Percentiles rank a stretch among this genome's conserved stretches.
phyloP scores from a whole-genome alignment of 805 yeast genomes.

The Zygoascus biomembranicola region DNA sequence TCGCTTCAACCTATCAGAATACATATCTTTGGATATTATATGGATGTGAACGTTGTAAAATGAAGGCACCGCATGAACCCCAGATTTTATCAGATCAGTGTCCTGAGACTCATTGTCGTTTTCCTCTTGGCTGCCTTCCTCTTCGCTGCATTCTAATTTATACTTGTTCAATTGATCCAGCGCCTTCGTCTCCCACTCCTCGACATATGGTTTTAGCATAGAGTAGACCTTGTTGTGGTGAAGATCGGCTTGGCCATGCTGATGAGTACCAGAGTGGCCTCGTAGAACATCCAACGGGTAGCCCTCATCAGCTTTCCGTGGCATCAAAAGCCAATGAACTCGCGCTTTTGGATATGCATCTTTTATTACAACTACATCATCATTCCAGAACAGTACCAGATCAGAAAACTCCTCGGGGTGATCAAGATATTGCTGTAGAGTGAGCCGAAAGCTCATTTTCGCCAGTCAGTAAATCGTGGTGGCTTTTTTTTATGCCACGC shows the following conservation, averaged over 20 bases:
- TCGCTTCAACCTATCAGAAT: slow-evolving; percentile 46
- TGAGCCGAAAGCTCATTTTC: slow-evolving; percentile 3
- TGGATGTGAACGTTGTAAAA: slow-evolving; percentile 65
- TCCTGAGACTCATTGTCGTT: slow-evolving; percentile 1
- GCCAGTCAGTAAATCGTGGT: neutral
- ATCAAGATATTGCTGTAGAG: slow-evolving; percentile 39
- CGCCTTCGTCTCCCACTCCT: slow-evolving; percentile 29
- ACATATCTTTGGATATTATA: slow-evolving; percentile 57
- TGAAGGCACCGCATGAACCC: slow-evolving; percentile 67
- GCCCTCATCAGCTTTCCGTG: slow-evolving; percentile 31
- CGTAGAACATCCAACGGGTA: neutral
- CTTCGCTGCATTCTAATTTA: slow-evolving; percentile 6
- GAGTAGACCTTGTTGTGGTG: slow-evolving; percentile 26
- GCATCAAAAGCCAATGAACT: slow-evolving; percentile 54
- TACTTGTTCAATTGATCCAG: slow-evolving; percentile 27
- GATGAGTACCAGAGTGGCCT: slow-evolving; percentile 28
- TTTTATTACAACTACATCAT: slow-evolving; percentile 44
- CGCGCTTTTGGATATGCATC: slow-evolving; percentile 60
- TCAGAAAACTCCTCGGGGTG: slow-evolving; percentile 35
- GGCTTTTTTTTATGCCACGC: neutral
- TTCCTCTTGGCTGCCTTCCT: neutral
- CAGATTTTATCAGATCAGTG: slow-evolving; percentile 36
- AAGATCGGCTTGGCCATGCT: slow-evolving; percentile 48
- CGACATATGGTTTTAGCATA: slow-evolving; percentile 29
- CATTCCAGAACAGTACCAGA: slow-evolving; percentile 41